Evolutionary conservation across 2,329 filamentous ascomycete species (phyloP), one percentile per base, ranked within the genome.

Genomic region (Penicillium digitatum): DNA sequence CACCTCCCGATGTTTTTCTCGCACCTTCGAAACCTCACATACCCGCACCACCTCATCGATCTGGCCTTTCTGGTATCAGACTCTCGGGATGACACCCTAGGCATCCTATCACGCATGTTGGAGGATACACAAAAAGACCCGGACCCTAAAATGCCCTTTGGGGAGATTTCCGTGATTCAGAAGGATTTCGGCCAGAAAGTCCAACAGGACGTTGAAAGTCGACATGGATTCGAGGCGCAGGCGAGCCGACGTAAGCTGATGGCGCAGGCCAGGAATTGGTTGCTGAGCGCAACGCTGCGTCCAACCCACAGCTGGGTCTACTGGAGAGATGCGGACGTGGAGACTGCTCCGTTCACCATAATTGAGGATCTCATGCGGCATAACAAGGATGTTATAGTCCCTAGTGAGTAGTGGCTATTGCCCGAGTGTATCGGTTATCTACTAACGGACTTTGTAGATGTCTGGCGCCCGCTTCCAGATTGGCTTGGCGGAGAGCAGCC

Each of bases 271-370:
- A 84, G 94, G 59, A 99, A 99, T 75, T 99, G 94, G 94, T 80
- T 99, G 49, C 77, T 99, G 54, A 96, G 91, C 67, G 93, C 94
- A 38, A 93, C 94, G 22, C 78, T 99, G 51, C 86, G 94, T 40
- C 94, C 94, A 1, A 95, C 94, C 49, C 94, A 99, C 72, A 96
- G 92, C 61, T 99, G 94, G 94, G 94, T 99, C 10, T 99, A 99
- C 72, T 99, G 94, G 94, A 86, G 94, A 74, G 94, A 99, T 76
- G 94, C 96, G 24, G 94, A 99, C 75, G 94, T 99, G 9, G 91
- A 97, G 75, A 99, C 94, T 1, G 94, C 94, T 2, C 94, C 94
- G 0, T 94, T 93, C 69, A 97, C 94, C 0, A 97, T 99, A 65
- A 77, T 99, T 60, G 94, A 99, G 71, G 94, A 99, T 76, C 78